Evolutionary conservation across 2,329 filamentous ascomycete genomes (phyloP).

Genomic region (Fusarium sororula): DNA sequence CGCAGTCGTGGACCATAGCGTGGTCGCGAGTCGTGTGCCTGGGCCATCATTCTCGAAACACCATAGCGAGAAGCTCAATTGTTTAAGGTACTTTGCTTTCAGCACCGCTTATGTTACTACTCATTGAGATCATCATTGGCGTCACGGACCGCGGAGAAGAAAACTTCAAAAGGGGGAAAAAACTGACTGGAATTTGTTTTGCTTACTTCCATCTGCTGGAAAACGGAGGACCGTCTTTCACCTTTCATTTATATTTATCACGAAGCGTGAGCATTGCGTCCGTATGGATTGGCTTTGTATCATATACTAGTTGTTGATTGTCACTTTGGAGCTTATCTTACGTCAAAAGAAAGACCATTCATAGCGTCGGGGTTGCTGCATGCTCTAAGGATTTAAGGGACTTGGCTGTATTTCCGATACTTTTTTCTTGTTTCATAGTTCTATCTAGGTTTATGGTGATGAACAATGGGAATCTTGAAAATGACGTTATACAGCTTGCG

Average conservation of each 20-base stretch:
- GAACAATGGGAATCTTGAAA: conserved; percentile 37
- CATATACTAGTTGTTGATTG: conserved; percentile 14
- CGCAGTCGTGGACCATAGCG: conserved; percentile 44
- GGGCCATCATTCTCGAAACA: conserved; percentile 31
- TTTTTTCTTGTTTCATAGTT: conserved; percentile 18
- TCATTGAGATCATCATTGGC: conserved; percentile 31
- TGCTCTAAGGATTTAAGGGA: conserved; percentile 22
- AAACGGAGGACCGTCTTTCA: neutral
- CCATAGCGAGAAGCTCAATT: conserved; percentile 5
- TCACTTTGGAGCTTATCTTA: conserved; percentile 18
- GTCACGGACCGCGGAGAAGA: conserved; percentile 25
- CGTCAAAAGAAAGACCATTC: conserved; percentile 35
- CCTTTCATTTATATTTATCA: conserved; percentile 29
- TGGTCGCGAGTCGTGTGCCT: conserved; percentile 33
- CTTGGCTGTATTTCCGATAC: conserved; percentile 7
- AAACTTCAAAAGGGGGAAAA: neutral
- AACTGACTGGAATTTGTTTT: neutral
- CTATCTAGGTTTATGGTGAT: conserved; percentile 35
- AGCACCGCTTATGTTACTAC: conserved; percentile 18
- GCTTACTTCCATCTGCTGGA: neutral
- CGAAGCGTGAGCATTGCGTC: conserved; percentile 31
- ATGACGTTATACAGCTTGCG: conserved; percentile 20
- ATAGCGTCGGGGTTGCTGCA: conserved; percentile 41
- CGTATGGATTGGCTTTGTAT: conserved; percentile 24
- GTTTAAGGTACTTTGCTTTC: neutral